phyloP scores from a whole-genome alignment of 2,329 filamentous ascomycete genomes.

The Drechslerella coelobrocha region DNA sequence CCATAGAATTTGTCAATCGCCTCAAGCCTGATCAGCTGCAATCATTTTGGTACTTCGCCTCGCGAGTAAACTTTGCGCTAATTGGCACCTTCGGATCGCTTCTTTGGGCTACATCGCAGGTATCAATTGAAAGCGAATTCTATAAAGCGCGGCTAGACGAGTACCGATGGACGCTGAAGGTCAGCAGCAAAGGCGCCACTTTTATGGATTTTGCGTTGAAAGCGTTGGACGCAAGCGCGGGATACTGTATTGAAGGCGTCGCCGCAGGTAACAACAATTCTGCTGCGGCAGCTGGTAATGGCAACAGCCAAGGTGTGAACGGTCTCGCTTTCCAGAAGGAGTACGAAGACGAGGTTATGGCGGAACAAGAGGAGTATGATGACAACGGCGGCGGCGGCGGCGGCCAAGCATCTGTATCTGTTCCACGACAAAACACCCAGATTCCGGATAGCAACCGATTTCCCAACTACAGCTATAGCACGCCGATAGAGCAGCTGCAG shows the following conservation, averaged over 20 bases:
- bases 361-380: conserved; percentile 47
- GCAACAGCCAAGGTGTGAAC: conserved; percentile 21
- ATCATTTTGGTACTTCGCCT: conserved; percentile 92
- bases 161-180: conserved; percentile 91
- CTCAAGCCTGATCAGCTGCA: conserved; percentile 83
- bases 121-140: conserved; percentile 82
- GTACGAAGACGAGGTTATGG: conserved; percentile 48
- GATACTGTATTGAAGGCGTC: conserved; percentile 51
- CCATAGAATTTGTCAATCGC: conserved; percentile 97
- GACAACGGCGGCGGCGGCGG: conserved; percentile 5
- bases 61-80: conserved; percentile 88
- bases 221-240: conserved; percentile 67
- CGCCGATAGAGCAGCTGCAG: conserved; percentile 44
- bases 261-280: conserved; percentile 18
- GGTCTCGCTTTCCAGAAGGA: conserved; percentile 49
- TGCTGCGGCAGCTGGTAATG: neutral
- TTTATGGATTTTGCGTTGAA: conserved; percentile 73
- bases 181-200: conserved; percentile 68
- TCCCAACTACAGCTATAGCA: conserved; percentile 47
- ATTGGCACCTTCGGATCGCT: conserved; percentile 93
- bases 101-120: conserved; percentile 86
- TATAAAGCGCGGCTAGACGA: conserved; percentile 84
- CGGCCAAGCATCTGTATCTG: neutral
- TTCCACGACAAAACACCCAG: conserved; percentile 29
- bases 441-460: conserved; percentile 49